Evolutionary conservation across 2,329 filamentous ascomycete genomes (phyloP), one percentile per base, ranked within the genome.

Genomic region (Coleophoma cylindrospora): DNA sequence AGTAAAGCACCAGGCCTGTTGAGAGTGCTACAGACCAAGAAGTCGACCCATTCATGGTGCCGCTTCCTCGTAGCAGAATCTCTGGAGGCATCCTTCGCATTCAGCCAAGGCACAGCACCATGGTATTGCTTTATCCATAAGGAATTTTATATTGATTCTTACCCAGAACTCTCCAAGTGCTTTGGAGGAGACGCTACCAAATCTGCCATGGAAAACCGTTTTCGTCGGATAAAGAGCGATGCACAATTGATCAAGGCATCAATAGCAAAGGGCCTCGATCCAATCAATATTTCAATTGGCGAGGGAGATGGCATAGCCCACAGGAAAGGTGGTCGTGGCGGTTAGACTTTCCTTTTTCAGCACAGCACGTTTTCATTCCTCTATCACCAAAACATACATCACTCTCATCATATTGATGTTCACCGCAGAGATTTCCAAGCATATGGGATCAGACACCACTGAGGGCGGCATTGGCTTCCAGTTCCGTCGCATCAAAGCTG

Each of bases 201-300:
- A 3, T 61, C 61, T 45, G 61, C 68, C 9, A 51, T 72, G 27
- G 65, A 72, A 17, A 70, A 71, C 45, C 64, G 69, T 36, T 61
- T 71, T 40, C 64, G 68, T n/a, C 63, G 64, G 13, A 59, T 72
- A 54, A 72, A 70, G 57, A 59, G 63, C 40, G 64, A 71, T 41
- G 67, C 64, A 7, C 68, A 66, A 51, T 52, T 65, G 49, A 69
- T 72, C 48, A 59, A 58, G 17, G 47, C 57, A 21, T 66, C 59
- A 17, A 34, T 69, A n/a, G 45, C 46, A 3, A 49, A 57, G 5
- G 60, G 60, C 12, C 51, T 63, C 44, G 68, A 72, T 53, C 68
- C 69, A 3, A 66, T 65, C 34, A 57, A 61, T 6, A 48, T 71
- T 19, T 40, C 45, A 3, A 60, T 64, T 41, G 61, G 56, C 15